Base-by-base conservation (phyloP, 164 flowering plant genomes). In the Nymphaea colorata region DNA sequence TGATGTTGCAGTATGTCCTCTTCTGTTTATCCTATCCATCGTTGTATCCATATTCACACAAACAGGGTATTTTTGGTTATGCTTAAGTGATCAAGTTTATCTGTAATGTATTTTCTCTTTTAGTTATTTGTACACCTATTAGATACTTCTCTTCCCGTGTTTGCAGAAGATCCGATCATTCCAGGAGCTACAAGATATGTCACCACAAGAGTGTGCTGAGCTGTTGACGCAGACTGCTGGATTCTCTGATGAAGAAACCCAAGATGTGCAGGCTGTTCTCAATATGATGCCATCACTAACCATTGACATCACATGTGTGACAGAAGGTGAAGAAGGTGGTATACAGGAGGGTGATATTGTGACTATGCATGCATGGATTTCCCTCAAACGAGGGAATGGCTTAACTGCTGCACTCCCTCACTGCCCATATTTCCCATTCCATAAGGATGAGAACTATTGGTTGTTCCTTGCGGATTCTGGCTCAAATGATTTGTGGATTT, bases 261-360 rank as follows among this genome's bases (percentile, higher is more conserved):
- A 78, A 66, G 99, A 94, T 69, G 83, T 90, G 57, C 98, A 94
- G 75, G 75, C 68, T 71, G 99, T 91, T 2, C 82, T 94, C 51
- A 87, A 87, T 72, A 89, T 88, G 85, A 83, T 90, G 84, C 98
- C 98, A 59, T 82, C 86, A 6, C 41, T 90, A 42, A 75, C 90
- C 65, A 18, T 87, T 41, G 90, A 89, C 41, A 78, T 85, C 59
- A 82, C 77, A 6, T 91, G 98, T 60, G 98, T 86, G 78, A 94
- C 98, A 4, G 97, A 89, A 75, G 98, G 97, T 18, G 98, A 94
- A 74, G 96, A 91, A 76, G 55, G 55, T 61, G 97, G 90, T 57
- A 87, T 94, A 66, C 98, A 94, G 76, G 98, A 89, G 73, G 98
- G 97, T 64, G 98, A 94, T 70, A 77, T 88, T 69, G 91, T 94